Conservation (phyloP, 148 eudicot genomes). For the Vaccinium macrocarpon region DNA sequence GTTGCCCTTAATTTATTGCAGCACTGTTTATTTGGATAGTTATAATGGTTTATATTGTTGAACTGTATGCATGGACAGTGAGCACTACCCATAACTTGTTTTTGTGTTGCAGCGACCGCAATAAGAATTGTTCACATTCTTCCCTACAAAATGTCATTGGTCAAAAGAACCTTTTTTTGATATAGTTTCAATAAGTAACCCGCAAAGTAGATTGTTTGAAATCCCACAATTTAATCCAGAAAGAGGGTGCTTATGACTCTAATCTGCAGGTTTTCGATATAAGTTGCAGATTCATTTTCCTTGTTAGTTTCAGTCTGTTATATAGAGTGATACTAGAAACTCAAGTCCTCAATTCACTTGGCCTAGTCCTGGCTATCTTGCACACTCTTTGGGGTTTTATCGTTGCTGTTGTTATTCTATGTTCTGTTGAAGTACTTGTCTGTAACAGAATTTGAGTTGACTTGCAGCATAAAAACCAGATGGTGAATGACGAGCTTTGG, state of each 20-base stretch:
- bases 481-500: constrained; percentile 97
- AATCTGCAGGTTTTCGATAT: not conserved
- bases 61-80: not conserved
- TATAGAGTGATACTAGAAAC: not conserved
- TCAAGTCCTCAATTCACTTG: not conserved
- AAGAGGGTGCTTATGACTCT: not conserved
- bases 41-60: not conserved
- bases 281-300: not conserved
- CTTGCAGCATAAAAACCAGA: constrained; percentile 76
- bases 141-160: not conserved
- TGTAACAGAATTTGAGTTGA: constrained; percentile 9
- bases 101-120: not conserved
- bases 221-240: not conserved
- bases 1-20: not conserved
- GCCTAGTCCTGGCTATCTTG: constrained; percentile 4
- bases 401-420: too few relatives aligned
- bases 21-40: not conserved
- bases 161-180: not conserved
- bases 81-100: not conserved
- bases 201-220: not conserved
- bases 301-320: not conserved
- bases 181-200: not conserved
- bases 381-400: too few relatives aligned
- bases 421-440: not conserved
- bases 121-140: not conserved